Percentiles rank a stretch among this genome's conserved stretches.
Evolutionary conservation across 768 basidiomycete genomes (phyloP).

Genomic region (Phaeotremella fagi): DNA sequence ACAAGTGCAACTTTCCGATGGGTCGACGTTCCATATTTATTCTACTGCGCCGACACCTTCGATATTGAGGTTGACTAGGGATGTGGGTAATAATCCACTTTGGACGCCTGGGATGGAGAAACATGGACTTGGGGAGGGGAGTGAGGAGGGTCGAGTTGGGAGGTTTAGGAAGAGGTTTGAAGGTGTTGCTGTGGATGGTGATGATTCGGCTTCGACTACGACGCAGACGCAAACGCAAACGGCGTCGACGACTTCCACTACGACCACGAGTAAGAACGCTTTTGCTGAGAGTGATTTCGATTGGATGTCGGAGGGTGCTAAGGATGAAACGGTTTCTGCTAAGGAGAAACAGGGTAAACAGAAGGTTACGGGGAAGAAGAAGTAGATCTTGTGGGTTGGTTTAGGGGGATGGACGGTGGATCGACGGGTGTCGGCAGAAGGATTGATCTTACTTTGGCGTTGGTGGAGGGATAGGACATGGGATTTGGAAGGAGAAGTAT

Average conservation of each 20-base stretch:
- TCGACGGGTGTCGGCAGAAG: too few relatives aligned
- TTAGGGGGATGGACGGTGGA: too few relatives aligned
- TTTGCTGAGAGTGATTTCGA: conserved; percentile 38
- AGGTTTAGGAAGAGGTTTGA: conserved; percentile 73
- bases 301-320: conserved; percentile 47
- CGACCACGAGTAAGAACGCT: conserved; percentile 2
- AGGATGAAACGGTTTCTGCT: conserved; percentile 38
- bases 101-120: conserved; percentile 64
- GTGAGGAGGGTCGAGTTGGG: conserved; percentile 69
- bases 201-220: not conserved
- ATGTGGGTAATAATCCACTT: conserved; percentile 80
- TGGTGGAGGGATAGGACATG: too few relatives aligned
- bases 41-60: conserved; percentile 78
- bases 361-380: conserved; percentile 34
- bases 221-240: not conserved
- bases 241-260: conserved; percentile 3
- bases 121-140: conserved; percentile 60
- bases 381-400: too few relatives aligned
- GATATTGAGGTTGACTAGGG: conserved; percentile 68
- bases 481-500: too few relatives aligned
- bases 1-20: conserved; percentile 78
- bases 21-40: conserved; percentile 80
- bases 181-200: conserved; percentile 32
- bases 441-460: too few relatives aligned
- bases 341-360: conserved; percentile 32